Base-by-base conservation (phyloP, 1,284 basidiomycete genomes). In the Taiwanofungus camphoratus region DNA sequence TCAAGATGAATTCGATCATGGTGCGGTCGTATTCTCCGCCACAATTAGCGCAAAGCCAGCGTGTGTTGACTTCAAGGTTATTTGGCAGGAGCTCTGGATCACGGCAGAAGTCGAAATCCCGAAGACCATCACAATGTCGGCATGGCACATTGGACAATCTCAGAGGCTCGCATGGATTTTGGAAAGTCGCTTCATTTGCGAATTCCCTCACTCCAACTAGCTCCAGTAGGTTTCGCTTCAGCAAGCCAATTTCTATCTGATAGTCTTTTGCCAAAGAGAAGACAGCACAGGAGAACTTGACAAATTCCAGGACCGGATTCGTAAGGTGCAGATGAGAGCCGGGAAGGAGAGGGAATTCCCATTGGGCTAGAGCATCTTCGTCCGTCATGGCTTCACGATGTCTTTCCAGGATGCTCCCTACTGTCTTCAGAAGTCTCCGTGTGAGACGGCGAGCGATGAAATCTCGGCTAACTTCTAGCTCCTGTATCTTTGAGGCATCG, bases 61-160 rank as follows among this genome's bases (percentile, higher is more conserved):
- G 76, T 8, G 73, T 49, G 19, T 58, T 66, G 7, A 71, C 60
- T 18, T 73, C 68, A 29, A 68, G 63, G 23, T 73, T 60, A 52
- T 71, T 70, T 0, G 88, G 85, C 39, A 92, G 70, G 32, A 96
- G 75, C 50, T 93, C 90, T 5, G 83, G 74, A 62, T 97, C 94
- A n/a, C 94, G 79, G 60, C 93, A 96, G 52, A 98, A 86, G 62
- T 99, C 95, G 52, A 99, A 88, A 62, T 94, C 92, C 15, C 90
- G 81, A 47, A 95, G 77, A 18, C 77, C 72, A 63, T 94, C 94
- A 68, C 96, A 99, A 57, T 87, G 81, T 41, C 77, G 79, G 63
- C 96, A 99, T 20, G 94, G 88, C 20, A 98, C 87, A 60, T 91
- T 90, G 19, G 84, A 75, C 20, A 98, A 66, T 52, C 87, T 86